These are phyloP conservation scores for Violaceomyces palustris DNA, from an alignment of 1,284 basidiomycete species.

Conservation along the genomic window DNA sequence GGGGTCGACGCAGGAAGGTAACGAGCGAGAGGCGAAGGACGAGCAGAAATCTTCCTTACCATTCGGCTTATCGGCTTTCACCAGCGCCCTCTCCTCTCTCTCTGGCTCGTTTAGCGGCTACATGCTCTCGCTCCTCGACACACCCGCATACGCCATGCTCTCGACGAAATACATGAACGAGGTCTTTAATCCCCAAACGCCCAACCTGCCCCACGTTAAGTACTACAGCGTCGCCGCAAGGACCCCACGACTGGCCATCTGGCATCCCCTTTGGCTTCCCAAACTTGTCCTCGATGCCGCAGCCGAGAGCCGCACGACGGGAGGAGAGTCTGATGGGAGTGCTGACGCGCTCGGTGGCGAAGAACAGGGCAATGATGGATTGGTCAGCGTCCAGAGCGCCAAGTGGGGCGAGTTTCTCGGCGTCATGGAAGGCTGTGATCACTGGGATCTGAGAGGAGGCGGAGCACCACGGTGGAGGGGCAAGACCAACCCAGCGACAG, in stretches of 20 bases:
- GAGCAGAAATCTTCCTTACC: conserved; percentile 11
- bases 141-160: conserved; percentile 92
- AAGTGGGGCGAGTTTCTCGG: conserved; percentile 63
- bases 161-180: conserved; percentile 78
- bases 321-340: conserved; percentile 43
- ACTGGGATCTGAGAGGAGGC: conserved; percentile 90
- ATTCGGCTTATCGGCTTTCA: conserved; percentile 24
- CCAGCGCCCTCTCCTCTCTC: conserved; percentile 54
- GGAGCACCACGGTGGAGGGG: conserved; percentile 54
- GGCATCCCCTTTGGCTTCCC: conserved; percentile 94
- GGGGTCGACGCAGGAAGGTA: no score
- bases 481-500: conserved; percentile 44
- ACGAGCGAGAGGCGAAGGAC: conserved; percentile 11
- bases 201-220: conserved; percentile 72
- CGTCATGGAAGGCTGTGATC: conserved; percentile 82
- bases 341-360: conserved; percentile 52
- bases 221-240: conserved; percentile 89
- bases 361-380: conserved; percentile 86
- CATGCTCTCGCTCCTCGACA: conserved; percentile 86
- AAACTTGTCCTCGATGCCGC: conserved; percentile 81
- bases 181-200: conserved; percentile 86
- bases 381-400: conserved; percentile 68
- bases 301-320: conserved; percentile 52
- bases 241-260: conserved; percentile 66
- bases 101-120: conserved; percentile 79